A percentile compares a stretch with the other conserved stretches of the same genome.
Conservation (phyloP, 2,329 filamentous ascomycete species). For the Beauveria medogensis region DNA sequence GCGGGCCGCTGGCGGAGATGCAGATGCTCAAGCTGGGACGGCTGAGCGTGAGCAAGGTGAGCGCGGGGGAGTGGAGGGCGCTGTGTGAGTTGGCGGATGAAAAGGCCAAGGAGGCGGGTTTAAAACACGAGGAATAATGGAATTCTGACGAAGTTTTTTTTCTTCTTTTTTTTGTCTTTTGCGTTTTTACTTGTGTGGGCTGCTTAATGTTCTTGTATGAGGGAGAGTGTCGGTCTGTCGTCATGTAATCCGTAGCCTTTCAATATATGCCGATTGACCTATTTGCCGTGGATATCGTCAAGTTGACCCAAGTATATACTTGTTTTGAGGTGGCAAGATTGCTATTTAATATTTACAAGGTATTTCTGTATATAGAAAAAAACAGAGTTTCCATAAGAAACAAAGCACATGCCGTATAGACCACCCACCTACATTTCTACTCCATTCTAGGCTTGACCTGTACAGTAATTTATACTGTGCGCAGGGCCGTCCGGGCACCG, state of each 20-base stretch:
- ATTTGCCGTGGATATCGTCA: too few relatives aligned
- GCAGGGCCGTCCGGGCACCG: background rate
- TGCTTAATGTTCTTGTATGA: background rate
- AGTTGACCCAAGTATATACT: too few relatives aligned
- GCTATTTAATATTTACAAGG: too few relatives aligned
- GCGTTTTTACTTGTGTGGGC: background rate
- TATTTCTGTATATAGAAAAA: too few relatives aligned
- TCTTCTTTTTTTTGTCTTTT: background rate
- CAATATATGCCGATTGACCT: too few relatives aligned
- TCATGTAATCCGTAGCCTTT: too few relatives aligned
- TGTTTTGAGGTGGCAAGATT: too few relatives aligned
- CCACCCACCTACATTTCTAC: too few relatives aligned
- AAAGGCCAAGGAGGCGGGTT: constrained; percentile 31
- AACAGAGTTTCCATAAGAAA: too few relatives aligned
- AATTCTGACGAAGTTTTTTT: too few relatives aligned
- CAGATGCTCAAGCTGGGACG: constrained; percentile 77
- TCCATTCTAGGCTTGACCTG: too few relatives aligned
- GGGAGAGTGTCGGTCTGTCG: background rate
- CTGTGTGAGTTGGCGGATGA: constrained; percentile 45
- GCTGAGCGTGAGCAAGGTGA: constrained; percentile 70
- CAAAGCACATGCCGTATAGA: too few relatives aligned
- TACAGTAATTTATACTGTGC: background rate
- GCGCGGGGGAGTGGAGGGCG: constrained; percentile 55
- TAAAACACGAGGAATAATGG: constrained; percentile 25
- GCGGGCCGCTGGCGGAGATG: constrained; percentile 60